A percentile compares a stretch with the other conserved stretches of the same genome.
These are phyloP conservation scores for Penicillium griseofulvum DNA, from an alignment of 2,329 filamentous ascomycete genomes.

Conservation along the genomic window DNA sequence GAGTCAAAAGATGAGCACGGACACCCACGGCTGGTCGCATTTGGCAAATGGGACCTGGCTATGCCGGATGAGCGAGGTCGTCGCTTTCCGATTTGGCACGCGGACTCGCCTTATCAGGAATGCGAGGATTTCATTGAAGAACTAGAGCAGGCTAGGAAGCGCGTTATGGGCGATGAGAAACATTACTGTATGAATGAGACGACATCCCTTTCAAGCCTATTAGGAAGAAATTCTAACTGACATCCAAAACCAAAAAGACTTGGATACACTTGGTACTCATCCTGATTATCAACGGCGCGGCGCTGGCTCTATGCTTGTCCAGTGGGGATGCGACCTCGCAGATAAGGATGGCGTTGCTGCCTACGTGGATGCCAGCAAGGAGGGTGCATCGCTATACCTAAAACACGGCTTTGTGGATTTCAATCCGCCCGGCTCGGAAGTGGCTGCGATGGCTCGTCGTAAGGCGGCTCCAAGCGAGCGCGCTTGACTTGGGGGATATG, in stretches of 20 bases:
- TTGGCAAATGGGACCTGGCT: constrained; percentile 30
- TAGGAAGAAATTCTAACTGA: neutral
- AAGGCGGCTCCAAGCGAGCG: neutral
- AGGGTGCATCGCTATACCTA: constrained; percentile 38
- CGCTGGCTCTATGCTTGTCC: constrained; percentile 39
- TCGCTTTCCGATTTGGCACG: constrained; percentile 30
- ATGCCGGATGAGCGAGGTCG: constrained; percentile 23
- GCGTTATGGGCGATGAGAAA: constrained; percentile 22
- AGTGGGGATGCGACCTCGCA: constrained; percentile 40
- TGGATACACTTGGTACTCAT: constrained; percentile 39
- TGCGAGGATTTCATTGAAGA: constrained; percentile 19
- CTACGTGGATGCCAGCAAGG: constrained; percentile 40
- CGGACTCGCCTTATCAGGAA: constrained; percentile 15
- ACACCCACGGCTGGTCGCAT: constrained; percentile 22
- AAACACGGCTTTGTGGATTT: constrained; percentile 42
- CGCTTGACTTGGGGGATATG: neutral
- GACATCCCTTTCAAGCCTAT: neutral
- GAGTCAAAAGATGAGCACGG: constrained; percentile 4
- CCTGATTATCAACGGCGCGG: constrained; percentile 45
- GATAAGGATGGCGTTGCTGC: constrained; percentile 33
- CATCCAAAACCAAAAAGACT: constrained; percentile 26
- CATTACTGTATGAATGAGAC: constrained; percentile 25
- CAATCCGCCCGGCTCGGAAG: neutral
- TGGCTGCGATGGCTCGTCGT: constrained; percentile 12
- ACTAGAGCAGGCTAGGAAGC: constrained; percentile 20